Conservation (phyloP, 129 eudicot genomes). For the Erigeron canadensis region DNA sequence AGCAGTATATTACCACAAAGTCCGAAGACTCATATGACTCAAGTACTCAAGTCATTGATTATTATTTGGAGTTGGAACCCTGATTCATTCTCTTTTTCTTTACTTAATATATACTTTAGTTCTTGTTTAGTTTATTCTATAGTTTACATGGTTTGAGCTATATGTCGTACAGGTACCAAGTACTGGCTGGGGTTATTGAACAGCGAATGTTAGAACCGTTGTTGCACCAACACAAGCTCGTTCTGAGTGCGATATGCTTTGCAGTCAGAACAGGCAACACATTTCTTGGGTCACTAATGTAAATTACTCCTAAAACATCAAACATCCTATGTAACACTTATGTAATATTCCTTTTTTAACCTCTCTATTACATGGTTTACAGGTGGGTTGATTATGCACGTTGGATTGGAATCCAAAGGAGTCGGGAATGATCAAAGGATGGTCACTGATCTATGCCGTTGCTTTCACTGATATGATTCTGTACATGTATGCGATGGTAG, state of each 20-base stretch:
- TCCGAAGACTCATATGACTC: neutral
- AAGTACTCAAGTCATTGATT: neutral
- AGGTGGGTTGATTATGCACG: conserved; percentile 97
- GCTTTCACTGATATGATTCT: conserved; percentile 13
- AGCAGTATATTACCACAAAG: no score
- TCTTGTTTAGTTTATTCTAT: neutral
- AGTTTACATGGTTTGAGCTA: conserved; percentile 6
- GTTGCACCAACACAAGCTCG: conserved; percentile 71
- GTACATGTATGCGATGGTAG: conserved; percentile 24
- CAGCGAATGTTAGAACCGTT: conserved; percentile 76
- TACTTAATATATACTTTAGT: neutral
- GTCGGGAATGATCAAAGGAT: conserved; percentile 47
- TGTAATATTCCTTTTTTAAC: neutral
- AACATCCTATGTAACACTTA: neutral
- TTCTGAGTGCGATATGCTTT: conserved; percentile 76
- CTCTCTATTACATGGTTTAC: conserved; percentile 14
- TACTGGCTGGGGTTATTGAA: conserved; percentile 85
- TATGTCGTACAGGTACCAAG: conserved; percentile 67
- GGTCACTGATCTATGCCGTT: neutral
- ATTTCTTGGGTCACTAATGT: conserved; percentile 74
- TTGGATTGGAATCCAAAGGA: conserved; percentile 68
- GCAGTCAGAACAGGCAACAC: conserved; percentile 96
- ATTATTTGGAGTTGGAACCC: no score
- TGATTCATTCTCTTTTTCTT: neutral
- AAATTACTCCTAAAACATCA: conserved; percentile 25